phyloP scores from a whole-genome alignment of 164 flowering plant genomes.

The Aristolochia fimbriata region DNA sequence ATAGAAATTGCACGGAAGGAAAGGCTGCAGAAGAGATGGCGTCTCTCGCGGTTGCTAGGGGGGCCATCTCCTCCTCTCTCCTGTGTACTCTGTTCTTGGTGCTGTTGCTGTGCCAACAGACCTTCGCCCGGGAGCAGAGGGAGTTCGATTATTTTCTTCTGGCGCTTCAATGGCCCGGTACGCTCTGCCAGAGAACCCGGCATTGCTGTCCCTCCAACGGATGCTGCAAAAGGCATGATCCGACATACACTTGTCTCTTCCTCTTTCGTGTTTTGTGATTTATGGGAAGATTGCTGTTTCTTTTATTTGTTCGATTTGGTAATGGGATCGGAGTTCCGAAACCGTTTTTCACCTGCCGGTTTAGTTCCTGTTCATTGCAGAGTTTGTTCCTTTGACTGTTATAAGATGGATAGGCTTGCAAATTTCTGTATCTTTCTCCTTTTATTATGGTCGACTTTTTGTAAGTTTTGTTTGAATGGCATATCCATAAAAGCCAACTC shows the following conservation, averaged over 20 bases:
- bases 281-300: not conserved
- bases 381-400: too few species aligned
- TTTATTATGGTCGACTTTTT: too few species aligned
- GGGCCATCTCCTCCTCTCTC: not conserved
- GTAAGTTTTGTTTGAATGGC: too few species aligned
- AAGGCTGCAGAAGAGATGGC: too few species aligned
- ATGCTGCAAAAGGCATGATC: conserved; percentile 46
- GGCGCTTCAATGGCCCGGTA: conserved; percentile 65
- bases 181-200: conserved; percentile 34
- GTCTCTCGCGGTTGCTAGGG: not conserved
- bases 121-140: not conserved
- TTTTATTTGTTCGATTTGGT: not conserved
- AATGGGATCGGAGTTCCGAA: not conserved
- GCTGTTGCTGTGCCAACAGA: not conserved
- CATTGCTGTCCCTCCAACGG: conserved; percentile 57
- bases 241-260: not conserved
- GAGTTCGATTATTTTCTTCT: conserved; percentile 51
- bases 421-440: too few species aligned
- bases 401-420: too few species aligned
- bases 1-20: too few species aligned
- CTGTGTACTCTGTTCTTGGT: not conserved
- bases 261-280: not conserved
- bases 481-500: too few species aligned
- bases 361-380: not conserved
- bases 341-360: not conserved